A percentile compares a stretch with the other conserved stretches of the same genome.
These are phyloP conservation scores for Cercospora canescens DNA, from an alignment of 2,329 filamentous ascomycete genomes.

Conservation along the genomic window DNA sequence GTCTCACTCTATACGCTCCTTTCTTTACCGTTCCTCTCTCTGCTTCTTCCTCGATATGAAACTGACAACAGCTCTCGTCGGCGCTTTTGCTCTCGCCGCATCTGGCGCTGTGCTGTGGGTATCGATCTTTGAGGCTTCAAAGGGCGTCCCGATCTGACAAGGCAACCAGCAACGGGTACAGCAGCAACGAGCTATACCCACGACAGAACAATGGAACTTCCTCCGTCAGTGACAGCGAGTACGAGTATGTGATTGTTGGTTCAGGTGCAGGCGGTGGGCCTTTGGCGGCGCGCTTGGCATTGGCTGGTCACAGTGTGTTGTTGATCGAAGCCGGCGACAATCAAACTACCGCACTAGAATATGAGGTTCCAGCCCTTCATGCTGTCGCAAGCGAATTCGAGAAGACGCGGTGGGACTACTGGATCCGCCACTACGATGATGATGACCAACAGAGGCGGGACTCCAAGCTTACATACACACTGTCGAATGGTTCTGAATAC, in stretches of 20 bases:
- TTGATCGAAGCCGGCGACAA: constrained; percentile 63
- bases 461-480: constrained; percentile 59
- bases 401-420: constrained; percentile 63
- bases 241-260: constrained; percentile 65
- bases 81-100: not conserved
- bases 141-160: not conserved
- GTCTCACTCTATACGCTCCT: not conserved
- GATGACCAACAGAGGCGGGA: constrained; percentile 55
- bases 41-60: not conserved
- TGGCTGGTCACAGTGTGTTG: constrained; percentile 60
- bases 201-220: not conserved
- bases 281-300: constrained; percentile 59
- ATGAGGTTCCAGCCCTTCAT: constrained; percentile 58
- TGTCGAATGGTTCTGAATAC: constrained; percentile 53
- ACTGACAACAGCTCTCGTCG: not conserved
- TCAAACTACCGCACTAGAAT: constrained; percentile 51
- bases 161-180: not conserved
- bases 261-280: constrained; percentile 62
- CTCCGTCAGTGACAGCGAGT: constrained; percentile 31
- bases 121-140: not conserved
- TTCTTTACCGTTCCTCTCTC: not conserved
- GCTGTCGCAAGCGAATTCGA: constrained; percentile 49
- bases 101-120: not conserved
- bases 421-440: constrained; percentile 62
- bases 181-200: not conserved